Evolutionary conservation across 1,284 basidiomycete genomes (phyloP), one percentile per base, ranked within the genome.

Genomic region (Malassezia equina): DNA sequence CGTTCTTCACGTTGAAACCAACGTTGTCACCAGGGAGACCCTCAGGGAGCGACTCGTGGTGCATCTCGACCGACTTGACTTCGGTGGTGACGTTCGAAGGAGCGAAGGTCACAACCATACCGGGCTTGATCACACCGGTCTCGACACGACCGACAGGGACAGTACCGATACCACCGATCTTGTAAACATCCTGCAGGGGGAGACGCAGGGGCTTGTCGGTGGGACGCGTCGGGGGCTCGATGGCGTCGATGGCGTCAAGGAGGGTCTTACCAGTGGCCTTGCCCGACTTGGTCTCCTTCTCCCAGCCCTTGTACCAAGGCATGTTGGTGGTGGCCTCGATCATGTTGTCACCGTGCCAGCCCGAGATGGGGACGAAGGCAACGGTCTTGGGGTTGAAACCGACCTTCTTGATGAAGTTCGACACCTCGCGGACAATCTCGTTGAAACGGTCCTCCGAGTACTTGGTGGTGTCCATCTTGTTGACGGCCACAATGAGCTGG

Each of bases 301-400:
- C 64, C 69, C 69, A 73, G 73, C 93, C 93, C 84, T 96, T 99
- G 86, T 86, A 98, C 93, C 93, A 98, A 59, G 87, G 76, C 93
- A 98, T 96, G 84, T 87, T 90, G 70, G 61, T 64, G 61, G 71
- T 71, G 61, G 69, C 41, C 83, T 98, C 93, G 80, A 98, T 83
- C 93, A 98, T 98, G 88, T 98, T 98, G 85, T 99, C 93, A 78
- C 93, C 94, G 83, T 96, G 90, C 93, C 93, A 99, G 73, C 93
- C 94, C 62, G 93, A 99, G 80, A 99, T 96, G 76, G 94, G 93
- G 68, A 98, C 94, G 82, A 98, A 98, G 67, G 93, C 83, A 68
- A 98, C 91, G 55, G 84, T 77, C 84, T 95, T 95, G 78, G 94
- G 93, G 86, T 98, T 96, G 86, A 93, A 99, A 64, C 93, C 93